phyloP scores from a whole-genome alignment of 208 protist genomes.

The Leishmania braziliensis region DNA sequence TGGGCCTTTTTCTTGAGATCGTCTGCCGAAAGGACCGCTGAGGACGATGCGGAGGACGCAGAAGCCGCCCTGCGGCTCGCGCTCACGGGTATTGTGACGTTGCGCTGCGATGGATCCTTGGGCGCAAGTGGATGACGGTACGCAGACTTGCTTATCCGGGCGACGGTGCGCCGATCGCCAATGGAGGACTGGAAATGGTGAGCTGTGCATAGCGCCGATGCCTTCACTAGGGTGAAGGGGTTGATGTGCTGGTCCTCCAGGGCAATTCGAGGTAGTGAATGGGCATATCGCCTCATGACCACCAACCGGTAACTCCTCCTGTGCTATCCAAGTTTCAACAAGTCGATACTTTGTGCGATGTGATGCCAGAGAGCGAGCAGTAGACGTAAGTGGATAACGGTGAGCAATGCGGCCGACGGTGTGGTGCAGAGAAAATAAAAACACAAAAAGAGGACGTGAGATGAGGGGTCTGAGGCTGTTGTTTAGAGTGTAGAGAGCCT shows the following conservation, averaged over 20 bases:
- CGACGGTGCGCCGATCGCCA: conserved; percentile 51
- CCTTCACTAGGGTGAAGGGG: not conserved
- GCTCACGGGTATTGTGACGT: conserved; percentile 65
- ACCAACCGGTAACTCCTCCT: too few species aligned
- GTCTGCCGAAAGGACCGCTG: conserved; percentile 45
- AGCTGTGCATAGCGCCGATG: not conserved
- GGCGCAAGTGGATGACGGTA: conserved; percentile 77
- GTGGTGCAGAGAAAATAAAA: not conserved
- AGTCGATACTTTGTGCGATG: not conserved
- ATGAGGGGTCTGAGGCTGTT: not conserved
- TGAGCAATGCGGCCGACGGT: not conserved
- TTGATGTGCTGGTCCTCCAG: not conserved
- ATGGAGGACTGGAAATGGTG: conserved; percentile 51
- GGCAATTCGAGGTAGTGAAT: not conserved
- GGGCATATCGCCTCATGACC: conserved; percentile 2
- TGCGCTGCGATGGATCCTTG: conserved; percentile 72
- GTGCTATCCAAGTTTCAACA: not conserved
- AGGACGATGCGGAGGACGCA: conserved; percentile 5
- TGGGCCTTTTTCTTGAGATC: conserved; percentile 70
- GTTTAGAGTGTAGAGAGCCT: not conserved
- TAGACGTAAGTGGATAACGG: not conserved
- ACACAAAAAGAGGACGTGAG: not conserved
- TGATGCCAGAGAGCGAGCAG: not conserved
- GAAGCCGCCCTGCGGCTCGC: conserved; percentile 20
- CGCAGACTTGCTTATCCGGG: conserved; percentile 48